Evolutionary conservation across 2,329 filamentous ascomycete genomes (phyloP), one percentile per base, ranked within the genome.

Genomic region (Exserohilum turcica): DNA sequence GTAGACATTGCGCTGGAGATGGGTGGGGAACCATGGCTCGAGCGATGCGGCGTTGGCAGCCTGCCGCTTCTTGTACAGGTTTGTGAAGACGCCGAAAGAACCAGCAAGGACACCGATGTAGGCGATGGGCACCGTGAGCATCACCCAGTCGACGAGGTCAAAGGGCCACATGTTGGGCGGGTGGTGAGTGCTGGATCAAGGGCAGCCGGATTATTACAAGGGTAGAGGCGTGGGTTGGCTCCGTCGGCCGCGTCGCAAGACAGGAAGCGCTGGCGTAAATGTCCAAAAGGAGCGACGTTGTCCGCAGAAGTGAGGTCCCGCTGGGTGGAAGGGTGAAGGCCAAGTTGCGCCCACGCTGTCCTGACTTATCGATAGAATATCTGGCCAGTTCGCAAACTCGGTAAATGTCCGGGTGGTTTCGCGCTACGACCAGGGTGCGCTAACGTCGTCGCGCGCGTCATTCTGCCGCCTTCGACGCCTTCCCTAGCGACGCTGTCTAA

Each of bases 1-100:
- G 81, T 97, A 99, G 72, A 99, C 86, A 76, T 99, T 92, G 76
- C 93, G 90, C 77, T 94, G 90, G 45, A 95, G 81, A 74, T 99
- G 92, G 46, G 89, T 84, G 19, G 88, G 87, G 77, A 99, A 99
- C 93, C 94, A 99, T 64, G 93, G 92, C 63, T 90, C 91, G 57
- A 99, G 86, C 64, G 90, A 91, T 48, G 91, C 88, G 67, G 89
- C 89, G 78, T 91, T 86, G 61, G 74, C 67, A 54, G 90, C 87
- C 84, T 96, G 94, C 76, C 94, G 86, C 79, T 94, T 93, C 68
- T 93, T 88, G 78, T 97, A 97, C 59, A 97, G 86, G 51, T 86
- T 90, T 42, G 91, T 95, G 78, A 99, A 99, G 61, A 91, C 94
- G 73, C 89, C 88, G 64, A 99, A 85, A 31, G 92, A 93, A 68